Percentiles rank a stretch among this genome's conserved stretches.
phyloP scores from a whole-genome alignment of 495 filamentous ascomycete genomes.

The Trichoderma reesei region DNA sequence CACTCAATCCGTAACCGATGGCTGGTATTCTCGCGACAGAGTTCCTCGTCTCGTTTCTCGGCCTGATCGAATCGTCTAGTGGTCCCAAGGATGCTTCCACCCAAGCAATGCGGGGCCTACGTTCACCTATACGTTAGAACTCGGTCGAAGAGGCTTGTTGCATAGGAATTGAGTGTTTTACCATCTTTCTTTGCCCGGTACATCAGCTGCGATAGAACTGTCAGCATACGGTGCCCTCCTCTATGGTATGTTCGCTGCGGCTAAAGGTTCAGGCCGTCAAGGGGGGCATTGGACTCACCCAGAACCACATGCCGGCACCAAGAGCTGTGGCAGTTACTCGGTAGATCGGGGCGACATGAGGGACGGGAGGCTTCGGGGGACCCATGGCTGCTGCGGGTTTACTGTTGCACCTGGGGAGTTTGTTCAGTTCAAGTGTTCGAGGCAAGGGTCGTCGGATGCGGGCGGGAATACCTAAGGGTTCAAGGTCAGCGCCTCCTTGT shows the following conservation, averaged over 20 bases:
- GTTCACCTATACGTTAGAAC: slow-evolving; percentile 20
- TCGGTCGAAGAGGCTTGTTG: slow-evolving; percentile 10
- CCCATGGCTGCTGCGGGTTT: slow-evolving; percentile 10
- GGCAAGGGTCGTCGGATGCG: background rate
- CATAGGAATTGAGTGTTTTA: slow-evolving; percentile 20
- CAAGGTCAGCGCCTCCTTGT: background rate
- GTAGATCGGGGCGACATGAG: slow-evolving; percentile 67
- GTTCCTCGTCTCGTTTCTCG: background rate
- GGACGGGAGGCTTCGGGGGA: slow-evolving; percentile 39
- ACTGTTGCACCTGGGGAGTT: background rate
- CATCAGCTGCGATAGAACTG: slow-evolving; percentile 55
- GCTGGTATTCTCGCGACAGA: background rate
- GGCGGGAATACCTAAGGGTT: background rate
- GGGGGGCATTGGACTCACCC: slow-evolving; percentile 47
- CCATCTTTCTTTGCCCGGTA: slow-evolving; percentile 92
- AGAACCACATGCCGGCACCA: slow-evolving; percentile 98
- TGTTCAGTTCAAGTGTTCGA: background rate
- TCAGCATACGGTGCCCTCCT: slow-evolving; percentile 12
- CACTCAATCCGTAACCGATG: background rate
- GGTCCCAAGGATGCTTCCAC: slow-evolving; percentile 98
- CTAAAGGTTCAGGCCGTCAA: background rate
- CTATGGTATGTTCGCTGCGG: background rate
- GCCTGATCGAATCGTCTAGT: slow-evolving; percentile 36
- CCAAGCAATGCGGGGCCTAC: slow-evolving; percentile 66
- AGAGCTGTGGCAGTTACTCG: slow-evolving; percentile 74